phyloP scores from a whole-genome alignment of 495 filamentous ascomycete species.

The Penicillium cataractarum region DNA sequence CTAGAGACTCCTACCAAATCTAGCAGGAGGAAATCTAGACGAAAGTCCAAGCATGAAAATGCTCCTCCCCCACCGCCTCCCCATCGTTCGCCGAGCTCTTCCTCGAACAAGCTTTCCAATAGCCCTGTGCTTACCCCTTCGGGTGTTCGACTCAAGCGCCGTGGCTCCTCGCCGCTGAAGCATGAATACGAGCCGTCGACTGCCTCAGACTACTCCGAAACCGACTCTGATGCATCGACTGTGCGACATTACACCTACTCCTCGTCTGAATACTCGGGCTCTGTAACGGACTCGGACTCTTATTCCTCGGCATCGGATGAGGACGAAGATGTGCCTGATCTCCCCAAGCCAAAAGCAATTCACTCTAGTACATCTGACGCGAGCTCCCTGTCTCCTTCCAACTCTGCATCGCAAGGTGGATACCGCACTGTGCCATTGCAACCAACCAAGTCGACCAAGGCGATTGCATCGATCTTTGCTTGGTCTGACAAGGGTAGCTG shows the following conservation, averaged over 20 bases:
- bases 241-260: conserved; percentile 54
- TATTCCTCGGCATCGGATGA: conserved; percentile 54
- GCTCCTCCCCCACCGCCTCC: conserved; percentile 55
- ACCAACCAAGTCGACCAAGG: conserved; percentile 60
- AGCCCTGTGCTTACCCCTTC: conserved; percentile 52
- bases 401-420: conserved; percentile 73
- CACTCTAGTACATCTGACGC: conserved; percentile 45
- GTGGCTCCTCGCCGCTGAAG: conserved; percentile 92
- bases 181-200: conserved; percentile 97
- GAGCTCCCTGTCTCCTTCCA: conserved; percentile 68
- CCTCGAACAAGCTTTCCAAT: conserved; percentile 48
- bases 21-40: conserved; percentile 35
- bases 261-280: conserved; percentile 45
- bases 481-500: conserved; percentile 84
- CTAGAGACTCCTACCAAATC: conserved; percentile 42
- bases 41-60: conserved; percentile 40
- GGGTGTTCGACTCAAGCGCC: conserved; percentile 56
- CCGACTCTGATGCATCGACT: conserved; percentile 54
- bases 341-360: conserved; percentile 23
- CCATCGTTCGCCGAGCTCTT: conserved; percentile 51
- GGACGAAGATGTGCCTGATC: conserved; percentile 44
- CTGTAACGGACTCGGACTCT: conserved; percentile 48
- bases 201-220: conserved; percentile 59
- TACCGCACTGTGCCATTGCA: conserved; percentile 60
- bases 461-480: conserved; percentile 76